Conservation (phyloP, 1,284 basidiomycete species). For the Tilletia horrida region DNA sequence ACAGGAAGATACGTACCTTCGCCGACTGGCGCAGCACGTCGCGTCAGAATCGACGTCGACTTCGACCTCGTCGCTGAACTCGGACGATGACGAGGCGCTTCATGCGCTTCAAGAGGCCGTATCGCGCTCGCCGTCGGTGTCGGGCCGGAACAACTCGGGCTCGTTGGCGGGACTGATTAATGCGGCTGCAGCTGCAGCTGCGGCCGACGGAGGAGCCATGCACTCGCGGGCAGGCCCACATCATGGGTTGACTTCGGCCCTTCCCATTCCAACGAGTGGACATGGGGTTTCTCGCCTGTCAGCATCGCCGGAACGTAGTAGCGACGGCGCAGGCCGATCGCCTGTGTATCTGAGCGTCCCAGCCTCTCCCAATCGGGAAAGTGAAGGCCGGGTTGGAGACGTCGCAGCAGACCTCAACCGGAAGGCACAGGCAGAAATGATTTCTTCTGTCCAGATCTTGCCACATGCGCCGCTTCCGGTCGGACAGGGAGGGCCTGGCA, state of each 20-base stretch:
- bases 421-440: too few species aligned
- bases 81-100: conserved; percentile 17
- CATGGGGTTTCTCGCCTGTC: not conserved
- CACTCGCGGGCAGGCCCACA: not conserved
- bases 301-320: not conserved
- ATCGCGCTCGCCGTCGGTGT: conserved; percentile 21
- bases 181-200: not conserved
- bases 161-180: not conserved
- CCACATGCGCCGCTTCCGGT: conserved; percentile 14
- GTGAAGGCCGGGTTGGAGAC: not conserved
- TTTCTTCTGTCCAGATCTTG: too few species aligned
- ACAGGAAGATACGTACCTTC: too few species aligned
- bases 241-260: not conserved
- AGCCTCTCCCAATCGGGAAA: not conserved
- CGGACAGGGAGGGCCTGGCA: conserved; percentile 20
- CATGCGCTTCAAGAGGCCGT: conserved; percentile 26
- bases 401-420: not conserved
- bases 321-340: not conserved
- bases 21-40: not conserved
- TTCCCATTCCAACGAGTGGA: not conserved
- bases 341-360: not conserved
- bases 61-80: conserved; percentile 5
- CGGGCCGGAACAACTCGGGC: not conserved
- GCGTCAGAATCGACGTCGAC: not conserved
- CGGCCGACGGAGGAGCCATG: not conserved